Base-by-base conservation (phyloP, 805 yeast genomes). In the Maudiozyma barnettii region DNA sequence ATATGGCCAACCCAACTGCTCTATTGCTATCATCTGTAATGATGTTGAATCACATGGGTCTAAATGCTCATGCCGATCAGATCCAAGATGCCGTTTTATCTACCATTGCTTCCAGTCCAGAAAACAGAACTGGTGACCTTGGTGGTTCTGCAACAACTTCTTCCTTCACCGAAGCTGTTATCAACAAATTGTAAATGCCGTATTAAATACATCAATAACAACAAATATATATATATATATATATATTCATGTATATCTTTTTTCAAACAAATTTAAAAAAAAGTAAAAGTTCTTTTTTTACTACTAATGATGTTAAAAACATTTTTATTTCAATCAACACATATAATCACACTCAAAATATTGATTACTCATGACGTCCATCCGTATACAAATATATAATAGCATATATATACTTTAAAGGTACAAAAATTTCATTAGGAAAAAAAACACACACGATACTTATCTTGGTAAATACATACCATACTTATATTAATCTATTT, bases 21-120 rank as follows among this genome's bases (percentile, higher is more conserved):
- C 73, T 93, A 66, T 77, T 93, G 68, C 78, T 93, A 67, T 88
- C 96, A 44, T 91, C 98, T 41, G 88, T 90, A 66, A 93, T 93
- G 97, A 91, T 93, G 98, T 83, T 93, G 78, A 85, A 95, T 76
- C 99, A 93, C 78, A 91, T 93, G 98, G 82, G 87, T 46, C 79
- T 93, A 70, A 76, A 77, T 69, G 72, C 75, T 30, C 78, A 83
- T 64, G 98, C 97, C 59, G 83, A 79, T 68, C 77, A 73, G 69
- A 88, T 93, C 64, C 95, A 91, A 76, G 71, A 68, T 57, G 98
- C 99, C 50, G 96, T 90, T 48, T 66, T 79, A 55, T 67, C 70
- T 44, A 88, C 98, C 57, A 85, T 93, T 66, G 98, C 98, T 54
- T 86, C 96, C 43, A 96, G 97, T 60, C 80, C 89, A 56, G 93